Evolutionary conservation across 108 stramenopile genomes (phyloP).

Genomic region (Nitzschia sp.): DNA sequence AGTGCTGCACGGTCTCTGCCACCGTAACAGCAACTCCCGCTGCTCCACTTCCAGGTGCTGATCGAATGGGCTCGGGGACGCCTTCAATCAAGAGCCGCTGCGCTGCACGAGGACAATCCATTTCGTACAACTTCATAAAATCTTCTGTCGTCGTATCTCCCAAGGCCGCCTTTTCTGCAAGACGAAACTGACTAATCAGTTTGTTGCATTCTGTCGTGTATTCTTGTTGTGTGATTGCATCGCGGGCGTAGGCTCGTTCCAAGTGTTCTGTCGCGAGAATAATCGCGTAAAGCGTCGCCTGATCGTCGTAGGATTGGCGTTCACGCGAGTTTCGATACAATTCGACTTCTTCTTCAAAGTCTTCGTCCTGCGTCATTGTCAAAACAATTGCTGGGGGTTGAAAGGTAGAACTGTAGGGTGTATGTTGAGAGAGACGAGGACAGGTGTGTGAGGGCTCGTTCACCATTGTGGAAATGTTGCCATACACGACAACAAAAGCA

Average conservation of each 20-base stretch:
- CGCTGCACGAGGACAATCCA: constrained; percentile 96
- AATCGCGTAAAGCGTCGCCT: constrained; percentile 94
- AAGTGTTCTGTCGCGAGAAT: constrained; percentile 95
- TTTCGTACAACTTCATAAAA: constrained; percentile 90
- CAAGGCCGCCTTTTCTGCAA: constrained; percentile 83
- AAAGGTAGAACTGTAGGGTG: no score
- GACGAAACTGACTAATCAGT: constrained; percentile 94
- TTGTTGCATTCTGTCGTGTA: constrained; percentile 93
- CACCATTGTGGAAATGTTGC: no score
- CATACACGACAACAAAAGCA: no score
- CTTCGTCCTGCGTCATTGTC: constrained; percentile 3
- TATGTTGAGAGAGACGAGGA: no score
- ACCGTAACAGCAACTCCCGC: constrained; percentile 73
- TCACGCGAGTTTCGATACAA: constrained; percentile 69
- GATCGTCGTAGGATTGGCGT: constrained; percentile 79
- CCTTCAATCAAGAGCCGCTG: constrained; percentile 89
- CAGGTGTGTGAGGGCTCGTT: no score
- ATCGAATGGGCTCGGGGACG: constrained; percentile 91
- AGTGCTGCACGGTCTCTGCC: constrained; percentile 90
- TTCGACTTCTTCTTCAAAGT: constrained; percentile 35
- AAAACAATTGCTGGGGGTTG: background rate
- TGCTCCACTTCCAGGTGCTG: constrained; percentile 42
- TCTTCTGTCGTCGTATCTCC: constrained; percentile 49
- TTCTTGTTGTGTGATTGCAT: constrained; percentile 82
- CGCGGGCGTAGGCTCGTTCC: constrained; percentile 94